These are phyloP conservation scores for Claviceps maximensis DNA, from an alignment of 2,329 filamentous ascomycete genomes.

Conservation along the genomic window DNA sequence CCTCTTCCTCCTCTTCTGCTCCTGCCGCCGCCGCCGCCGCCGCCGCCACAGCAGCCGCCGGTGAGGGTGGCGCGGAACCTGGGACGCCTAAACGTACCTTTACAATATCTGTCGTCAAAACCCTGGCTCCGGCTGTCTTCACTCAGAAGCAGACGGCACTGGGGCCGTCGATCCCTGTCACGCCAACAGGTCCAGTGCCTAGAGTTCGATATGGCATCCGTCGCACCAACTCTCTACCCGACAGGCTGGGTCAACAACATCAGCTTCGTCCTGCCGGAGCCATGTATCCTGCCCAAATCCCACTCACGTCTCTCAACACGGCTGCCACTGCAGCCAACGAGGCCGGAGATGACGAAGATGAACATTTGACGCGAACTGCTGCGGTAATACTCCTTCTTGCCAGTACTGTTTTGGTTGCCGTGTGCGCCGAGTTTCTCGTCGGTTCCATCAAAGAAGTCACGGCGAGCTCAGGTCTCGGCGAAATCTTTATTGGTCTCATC, in stretches of 20 bases:
- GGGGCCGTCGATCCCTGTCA: constrained; percentile 12
- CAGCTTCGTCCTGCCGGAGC: constrained; percentile 34
- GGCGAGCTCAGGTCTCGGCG: constrained; percentile 39
- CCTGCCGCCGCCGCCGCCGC: constrained; percentile 18
- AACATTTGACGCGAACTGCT: constrained; percentile 39
- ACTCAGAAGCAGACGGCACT: constrained; percentile 26
- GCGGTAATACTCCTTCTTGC: constrained; percentile 49
- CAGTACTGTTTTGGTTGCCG: constrained; percentile 51
- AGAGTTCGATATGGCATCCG: constrained; percentile 52
- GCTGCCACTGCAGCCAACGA: constrained; percentile 15
- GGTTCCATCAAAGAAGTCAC: constrained; percentile 53
- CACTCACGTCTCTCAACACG: constrained; percentile 23
- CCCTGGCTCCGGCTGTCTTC: constrained; percentile 61
- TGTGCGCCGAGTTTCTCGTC: constrained; percentile 59
- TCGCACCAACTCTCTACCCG: constrained; percentile 61
- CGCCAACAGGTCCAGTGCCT: constrained; percentile 34
- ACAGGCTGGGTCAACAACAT: constrained; percentile 40
- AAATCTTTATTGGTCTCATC: constrained; percentile 59
- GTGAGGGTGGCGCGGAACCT: constrained; percentile 11
- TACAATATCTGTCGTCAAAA: constrained; percentile 46
- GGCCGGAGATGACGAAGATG: constrained; percentile 22
- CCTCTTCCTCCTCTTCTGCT: too few relatives aligned
- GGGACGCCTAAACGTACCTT: constrained; percentile 22
- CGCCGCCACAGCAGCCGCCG: constrained; percentile 14
- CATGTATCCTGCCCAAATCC: constrained; percentile 34